phyloP scores from a whole-genome alignment of 1,139 yeast species.

The Magnusiomyces tetraspermus region DNA sequence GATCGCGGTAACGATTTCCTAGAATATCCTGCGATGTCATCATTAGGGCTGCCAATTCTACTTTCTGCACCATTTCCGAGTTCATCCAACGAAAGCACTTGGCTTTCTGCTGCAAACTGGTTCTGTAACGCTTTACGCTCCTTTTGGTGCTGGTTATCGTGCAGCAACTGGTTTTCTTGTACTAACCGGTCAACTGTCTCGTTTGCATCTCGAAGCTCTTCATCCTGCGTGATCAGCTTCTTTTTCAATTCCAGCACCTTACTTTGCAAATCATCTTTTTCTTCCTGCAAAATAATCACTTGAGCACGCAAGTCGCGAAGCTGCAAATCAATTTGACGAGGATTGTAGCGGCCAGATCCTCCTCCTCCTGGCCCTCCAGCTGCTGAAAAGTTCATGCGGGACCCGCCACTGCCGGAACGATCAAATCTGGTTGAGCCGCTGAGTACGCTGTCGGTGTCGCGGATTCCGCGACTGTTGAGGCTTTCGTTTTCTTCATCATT shows the following conservation, averaged over 20 bases:
- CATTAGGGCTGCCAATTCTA: no score
- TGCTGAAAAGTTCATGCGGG: conserved; percentile 9
- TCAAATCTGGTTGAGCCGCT: conserved; percentile 6
- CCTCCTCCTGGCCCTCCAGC: no score
- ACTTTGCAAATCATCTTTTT: conserved; percentile 69
- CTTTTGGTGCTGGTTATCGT: conserved; percentile 6
- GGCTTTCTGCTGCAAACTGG: no score
- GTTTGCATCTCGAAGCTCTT: conserved; percentile 25
- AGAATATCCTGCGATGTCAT: no score
- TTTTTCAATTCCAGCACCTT: conserved; percentile 28
- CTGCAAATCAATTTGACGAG: conserved; percentile 66
- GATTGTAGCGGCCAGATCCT: conserved; percentile 30
- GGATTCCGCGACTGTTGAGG: conserved; percentile 12
- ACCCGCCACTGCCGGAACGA: conserved; percentile 6
- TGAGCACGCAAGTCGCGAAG: conserved; percentile 80
- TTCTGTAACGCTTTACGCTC: no score
- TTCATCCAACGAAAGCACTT: no score
- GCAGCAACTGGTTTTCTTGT: conserved; percentile 16
- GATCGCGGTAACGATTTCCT: no score
- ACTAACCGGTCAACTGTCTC: conserved; percentile 18
- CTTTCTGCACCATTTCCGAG: no score
- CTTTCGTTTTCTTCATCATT: conserved; percentile 31
- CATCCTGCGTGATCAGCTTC: conserved; percentile 27
- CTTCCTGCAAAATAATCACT: conserved; percentile 68
- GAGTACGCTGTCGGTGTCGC: conserved; percentile 7